Evolutionary conservation across 768 basidiomycete genomes (phyloP), one percentile per base, ranked within the genome.

Genomic region (Kwoniella newhampshirensis): DNA sequence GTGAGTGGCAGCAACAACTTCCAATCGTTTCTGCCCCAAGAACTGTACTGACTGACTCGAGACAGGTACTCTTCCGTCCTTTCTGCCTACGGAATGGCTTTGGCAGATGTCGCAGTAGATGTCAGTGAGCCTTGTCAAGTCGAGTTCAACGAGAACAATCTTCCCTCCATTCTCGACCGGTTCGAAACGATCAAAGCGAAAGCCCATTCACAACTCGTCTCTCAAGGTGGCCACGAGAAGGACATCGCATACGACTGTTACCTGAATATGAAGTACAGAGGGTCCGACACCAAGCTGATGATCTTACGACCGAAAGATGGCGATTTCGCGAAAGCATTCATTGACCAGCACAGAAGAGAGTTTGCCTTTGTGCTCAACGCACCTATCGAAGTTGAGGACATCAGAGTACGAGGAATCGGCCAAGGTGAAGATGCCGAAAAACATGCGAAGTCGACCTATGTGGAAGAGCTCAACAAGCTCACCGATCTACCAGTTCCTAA

Each of bases 241-340:
- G 43, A 57, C n/a, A 44, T 69, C 18, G 20, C 7, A 12, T 45
- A 39, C 21, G 66, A 65, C 41, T 57, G 45, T 12, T 69, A 66
- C 51, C 52, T 69, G n/a, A 69, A 69, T 28, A 60, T 60, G 25
- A 49, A 60, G 23, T 69, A 69, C 45, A 55, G 56, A 40, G 67
- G 67, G 3, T 51, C 59, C 13, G 91, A 94, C 77, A 98, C 94
- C 0, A 83, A 91, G 18, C 75, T 97, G 63, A 94, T 97, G 90
- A 84, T 91, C 27, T 51, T 59, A 4, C 62, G 66, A 28, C 81
- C 81, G 35, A 82, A 81, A 0, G 82, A 85, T 64, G 64, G 79
- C 59, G 87, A 91, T 74, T 93, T 87, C 71, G 86, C 85, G 64
- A 81, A 80, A 0, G 88, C 86, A 11, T 98, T 96, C 55, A 52